Base-by-base conservation (phyloP, 2,329 filamentous ascomycete genomes). In the Arthrobotrys sinensis region DNA sequence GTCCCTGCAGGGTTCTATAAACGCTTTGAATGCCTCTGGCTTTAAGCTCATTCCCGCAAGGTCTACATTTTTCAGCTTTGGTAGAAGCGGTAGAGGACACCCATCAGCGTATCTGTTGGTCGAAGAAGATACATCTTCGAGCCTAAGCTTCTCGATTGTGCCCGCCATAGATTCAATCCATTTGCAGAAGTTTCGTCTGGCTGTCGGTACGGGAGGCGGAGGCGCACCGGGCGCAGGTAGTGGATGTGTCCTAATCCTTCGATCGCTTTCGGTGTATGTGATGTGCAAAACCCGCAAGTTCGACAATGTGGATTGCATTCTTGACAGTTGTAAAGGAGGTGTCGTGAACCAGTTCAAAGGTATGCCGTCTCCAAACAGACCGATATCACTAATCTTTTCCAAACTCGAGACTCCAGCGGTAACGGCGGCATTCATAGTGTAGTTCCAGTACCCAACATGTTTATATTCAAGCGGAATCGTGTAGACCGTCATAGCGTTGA, bases 361-460 rank as follows among this genome's bases (percentile, higher is more conserved):
- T 11, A 73, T 64, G 10, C 69, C 69, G 32, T 67, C 62, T 3
- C 60, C 50, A 16, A 66, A 66, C 19, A 73, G 32, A 7, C 69
- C 69, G 43, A 50, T 66, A 36, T 73, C 62, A 28, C 60, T 73
- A 10, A 73, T 67, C n/a, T 73, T 66, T 24, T 73, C 69, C 24
- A 73, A 16, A 16, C 55, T 36, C 3, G 48, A 57, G 21, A 73
- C 24, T 10, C 60, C 60, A 16, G 69, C 50, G 3, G 46, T 52
- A 12, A 73, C 21, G 1, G 69, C 69, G 6, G 69, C 60, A 34
- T 73, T 66, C 12, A 66, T 66, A 12, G 46, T 55, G 14, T 66
- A 66, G n/a, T 73, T 73, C 69, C 69, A 73, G 38, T 72, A 72
- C 1, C 57, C 68, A 36, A 62, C 57, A 16, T 72, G 68, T 24